Evolutionary conservation across 1,284 basidiomycete species (phyloP), one percentile per base, ranked within the genome.

Genomic region (Trichosporon sp.): DNA sequence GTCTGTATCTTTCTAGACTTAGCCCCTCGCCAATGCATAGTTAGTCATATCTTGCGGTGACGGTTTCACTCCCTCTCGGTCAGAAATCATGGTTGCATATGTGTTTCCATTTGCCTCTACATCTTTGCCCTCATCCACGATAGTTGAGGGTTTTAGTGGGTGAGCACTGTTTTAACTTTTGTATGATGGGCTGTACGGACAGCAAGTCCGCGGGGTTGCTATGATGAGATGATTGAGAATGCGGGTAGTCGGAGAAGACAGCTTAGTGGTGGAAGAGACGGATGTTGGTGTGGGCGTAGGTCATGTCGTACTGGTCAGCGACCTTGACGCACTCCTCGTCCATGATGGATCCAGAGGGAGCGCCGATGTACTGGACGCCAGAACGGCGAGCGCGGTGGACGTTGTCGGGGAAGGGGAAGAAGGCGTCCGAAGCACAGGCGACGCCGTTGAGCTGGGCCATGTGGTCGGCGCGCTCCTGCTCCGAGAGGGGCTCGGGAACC

Each of bases 321-420:
- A 92, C 91, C 81, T 91, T 92, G 82, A 97, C 88, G 76, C 95
- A 95, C 78, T 94, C 93, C 58, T 82, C 87, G 76, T 99, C 95
- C 95, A 98, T 98, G 65, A 99, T 94, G 71, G 91, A 95, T 61
- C 95, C 95, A 61, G 90, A 89, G 1, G 95, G 94, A 4, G 96
- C 96, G 31, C 92, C 94, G 63, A 99, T 85, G 81, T 95, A 98
- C 75, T 83, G 87, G 58, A 92, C 93, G 1, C 95, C 95, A 68
- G 91, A 94, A 83, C 91, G 89, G 78, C 87, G 86, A 59, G 92
- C 92, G 63, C 95, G 85, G 80, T 97, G 90, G 46, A 99, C 95
- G 75, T 99, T 99, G 81, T 99, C 96, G 8, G 94, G 88, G 88
- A 99, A 99, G 40, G 95, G 95, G 91, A 99, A 99, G 86, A 99